Evolutionary conservation across 495 filamentous ascomycete genomes (phyloP).

Genomic region (Astrothelium subdiscretum): DNA sequence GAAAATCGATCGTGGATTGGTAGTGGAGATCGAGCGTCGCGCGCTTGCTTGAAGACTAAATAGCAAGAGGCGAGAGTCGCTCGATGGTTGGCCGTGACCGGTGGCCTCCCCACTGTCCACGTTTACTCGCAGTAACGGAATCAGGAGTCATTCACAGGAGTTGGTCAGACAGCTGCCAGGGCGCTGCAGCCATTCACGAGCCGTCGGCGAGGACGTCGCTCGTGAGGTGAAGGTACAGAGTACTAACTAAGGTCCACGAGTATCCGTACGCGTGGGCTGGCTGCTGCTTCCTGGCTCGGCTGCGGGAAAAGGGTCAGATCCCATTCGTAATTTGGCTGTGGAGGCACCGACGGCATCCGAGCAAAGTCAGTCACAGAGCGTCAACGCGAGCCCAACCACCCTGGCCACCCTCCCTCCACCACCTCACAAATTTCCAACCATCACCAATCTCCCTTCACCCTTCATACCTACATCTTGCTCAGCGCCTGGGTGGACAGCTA

Average conservation of each 20-base stretch:
- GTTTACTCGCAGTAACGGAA: neutral
- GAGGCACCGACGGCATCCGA: slow-evolving; percentile 1
- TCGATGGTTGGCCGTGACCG: neutral
- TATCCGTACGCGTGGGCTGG: neutral
- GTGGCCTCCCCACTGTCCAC: neutral
- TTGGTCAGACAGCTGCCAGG: neutral
- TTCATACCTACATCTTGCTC: neutral
- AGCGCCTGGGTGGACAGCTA: neutral
- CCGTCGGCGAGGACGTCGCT: too few relatives aligned
- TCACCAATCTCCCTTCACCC: neutral
- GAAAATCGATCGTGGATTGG: neutral
- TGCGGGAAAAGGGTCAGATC: neutral
- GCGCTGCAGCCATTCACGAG: neutral
- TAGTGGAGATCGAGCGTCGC: neutral
- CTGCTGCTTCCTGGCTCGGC: neutral
- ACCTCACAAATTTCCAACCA: neutral
- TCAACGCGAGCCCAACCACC: too few relatives aligned
- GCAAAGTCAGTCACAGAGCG: too few relatives aligned
- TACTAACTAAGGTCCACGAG: neutral
- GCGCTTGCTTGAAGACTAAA: neutral
- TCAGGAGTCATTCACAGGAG: neutral
- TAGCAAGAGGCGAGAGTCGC: neutral
- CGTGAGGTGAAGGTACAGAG: neutral
- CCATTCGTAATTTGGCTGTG: slow-evolving; percentile 1
- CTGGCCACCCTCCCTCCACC: neutral